These are phyloP conservation scores for Wickerhamomyces ciferrii DNA, from an alignment of 805 yeast genomes.

Conservation along the genomic window DNA sequence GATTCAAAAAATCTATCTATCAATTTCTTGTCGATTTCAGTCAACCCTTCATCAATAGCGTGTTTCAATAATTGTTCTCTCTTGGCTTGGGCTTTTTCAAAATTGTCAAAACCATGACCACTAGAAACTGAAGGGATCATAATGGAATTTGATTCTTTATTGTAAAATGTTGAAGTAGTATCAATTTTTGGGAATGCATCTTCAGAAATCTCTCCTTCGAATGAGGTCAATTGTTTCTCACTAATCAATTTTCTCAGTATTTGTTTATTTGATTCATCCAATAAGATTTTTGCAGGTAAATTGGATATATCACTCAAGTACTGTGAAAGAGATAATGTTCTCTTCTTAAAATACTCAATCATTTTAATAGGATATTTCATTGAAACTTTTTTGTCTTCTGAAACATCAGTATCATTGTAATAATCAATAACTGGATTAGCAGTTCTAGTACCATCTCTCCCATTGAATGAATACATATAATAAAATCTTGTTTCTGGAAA, in stretches of 20 bases:
- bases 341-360: slow-evolving; percentile 24
- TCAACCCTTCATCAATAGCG: slow-evolving; percentile 10
- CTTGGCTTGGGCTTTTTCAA: slow-evolving; percentile 16
- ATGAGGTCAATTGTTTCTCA: slow-evolving; percentile 23
- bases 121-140: slow-evolving; percentile 20
- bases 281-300: slow-evolving; percentile 22
- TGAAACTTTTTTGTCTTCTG: slow-evolving; percentile 9
- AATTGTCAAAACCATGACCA: slow-evolving; percentile 14
- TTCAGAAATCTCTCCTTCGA: slow-evolving; percentile 16
- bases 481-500: slow-evolving; percentile 31
- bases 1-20: slow-evolving; percentile 8
- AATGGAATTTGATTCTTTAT: slow-evolving; percentile 17
- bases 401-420: slow-evolving; percentile 1
- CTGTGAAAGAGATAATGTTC: slow-evolving; percentile 13
- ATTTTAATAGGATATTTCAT: slow-evolving; percentile 23
- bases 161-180: slow-evolving; percentile 14
- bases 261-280: slow-evolving; percentile 21
- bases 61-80: slow-evolving; percentile 11
- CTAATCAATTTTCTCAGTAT: slow-evolving; percentile 17
- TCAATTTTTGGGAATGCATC: slow-evolving; percentile 21
- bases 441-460: slow-evolving; percentile 27
- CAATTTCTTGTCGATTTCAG: slow-evolving; percentile 12
- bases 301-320: slow-evolving; percentile 16
- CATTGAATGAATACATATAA: slow-evolving; percentile 28
- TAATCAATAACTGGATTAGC: slow-evolving; percentile 11